These are phyloP conservation scores for Pelargonium cotyledonis DNA, from an alignment of 441 rosid genomes.

Conservation along the genomic window DNA sequence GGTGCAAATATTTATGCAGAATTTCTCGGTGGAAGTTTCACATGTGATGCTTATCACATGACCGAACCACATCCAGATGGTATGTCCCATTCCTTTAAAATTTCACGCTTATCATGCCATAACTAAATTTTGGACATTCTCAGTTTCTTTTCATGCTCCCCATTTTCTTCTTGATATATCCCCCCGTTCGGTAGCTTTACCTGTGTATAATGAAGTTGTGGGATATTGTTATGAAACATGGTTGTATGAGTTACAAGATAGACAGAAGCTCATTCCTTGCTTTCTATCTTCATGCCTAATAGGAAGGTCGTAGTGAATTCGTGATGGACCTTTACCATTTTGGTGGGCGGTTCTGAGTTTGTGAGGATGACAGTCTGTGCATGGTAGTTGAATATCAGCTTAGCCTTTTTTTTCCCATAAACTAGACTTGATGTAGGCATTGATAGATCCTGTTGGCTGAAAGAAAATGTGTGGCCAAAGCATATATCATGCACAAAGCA, in stretches of 20 bases:
- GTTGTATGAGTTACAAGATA: not conserved
- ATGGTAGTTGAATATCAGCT: not conserved
- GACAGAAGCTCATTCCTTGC: not conserved
- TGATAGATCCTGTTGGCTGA: not conserved
- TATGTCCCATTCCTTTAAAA: conserved; percentile 21
- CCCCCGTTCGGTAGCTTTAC: too few relatives aligned
- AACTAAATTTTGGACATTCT: not conserved
- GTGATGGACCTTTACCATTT: too few relatives aligned
- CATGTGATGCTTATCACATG: conserved; percentile 96
- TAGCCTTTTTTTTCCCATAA: not conserved
- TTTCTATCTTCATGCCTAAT: not conserved
- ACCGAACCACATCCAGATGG: conserved; percentile 97
- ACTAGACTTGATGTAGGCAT: not conserved
- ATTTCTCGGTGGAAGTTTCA: conserved; percentile 93
- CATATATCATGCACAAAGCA: not conserved
- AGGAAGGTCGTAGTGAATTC: not conserved
- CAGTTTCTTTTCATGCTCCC: too few relatives aligned
- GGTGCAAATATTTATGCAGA: conserved; percentile 92
- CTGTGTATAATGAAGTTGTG: not conserved
- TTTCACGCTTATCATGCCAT: conserved; percentile 2
- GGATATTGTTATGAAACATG: not conserved
- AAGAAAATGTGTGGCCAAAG: not conserved
- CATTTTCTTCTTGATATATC: too few relatives aligned
- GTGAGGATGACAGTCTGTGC: too few relatives aligned
- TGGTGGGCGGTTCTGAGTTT: too few relatives aligned